A percentile compares a stretch with the other conserved stretches of the same genome.
These are phyloP conservation scores for Ganoderma lingzhi DNA, from an alignment of 1,284 basidiomycete species.

Conservation along the genomic window DNA sequence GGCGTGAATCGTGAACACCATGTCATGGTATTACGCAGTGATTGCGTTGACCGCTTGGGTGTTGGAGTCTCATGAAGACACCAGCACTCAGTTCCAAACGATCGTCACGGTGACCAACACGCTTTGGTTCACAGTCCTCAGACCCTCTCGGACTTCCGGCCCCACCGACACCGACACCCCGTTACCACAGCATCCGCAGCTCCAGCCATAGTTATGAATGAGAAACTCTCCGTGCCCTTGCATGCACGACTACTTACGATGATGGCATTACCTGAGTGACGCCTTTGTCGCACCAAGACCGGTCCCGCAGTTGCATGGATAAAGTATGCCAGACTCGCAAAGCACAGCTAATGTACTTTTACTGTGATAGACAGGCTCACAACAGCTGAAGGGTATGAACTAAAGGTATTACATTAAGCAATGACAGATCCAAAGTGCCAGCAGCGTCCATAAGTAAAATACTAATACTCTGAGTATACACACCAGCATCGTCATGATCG, in stretches of 20 bases:
- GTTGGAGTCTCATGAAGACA: no score
- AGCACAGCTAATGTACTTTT: no score
- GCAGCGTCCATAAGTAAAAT: not conserved
- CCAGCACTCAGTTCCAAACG: not conserved
- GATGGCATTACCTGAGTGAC: no score
- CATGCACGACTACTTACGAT: no score
- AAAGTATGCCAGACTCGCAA: no score
- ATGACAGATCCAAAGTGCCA: not conserved
- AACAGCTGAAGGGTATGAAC: not conserved
- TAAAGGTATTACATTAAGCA: not conserved
- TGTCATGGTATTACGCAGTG: no score
- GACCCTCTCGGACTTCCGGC: not conserved
- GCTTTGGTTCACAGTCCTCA: not conserved
- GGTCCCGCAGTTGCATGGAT: no score
- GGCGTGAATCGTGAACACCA: no score
- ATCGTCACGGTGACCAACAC: not conserved
- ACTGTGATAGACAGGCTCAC: no score
- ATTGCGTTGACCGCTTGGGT: not conserved
- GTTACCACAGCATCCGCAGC: not conserved
- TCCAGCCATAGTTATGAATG: not conserved
- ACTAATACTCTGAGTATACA: not conserved
- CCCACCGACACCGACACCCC: not conserved
- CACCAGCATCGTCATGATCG: not conserved
- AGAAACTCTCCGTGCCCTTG: no score
- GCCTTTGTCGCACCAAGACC: no score